Conservation (phyloP, 2,329 filamentous ascomycete genomes). For the Sclerotinia spermophila region DNA sequence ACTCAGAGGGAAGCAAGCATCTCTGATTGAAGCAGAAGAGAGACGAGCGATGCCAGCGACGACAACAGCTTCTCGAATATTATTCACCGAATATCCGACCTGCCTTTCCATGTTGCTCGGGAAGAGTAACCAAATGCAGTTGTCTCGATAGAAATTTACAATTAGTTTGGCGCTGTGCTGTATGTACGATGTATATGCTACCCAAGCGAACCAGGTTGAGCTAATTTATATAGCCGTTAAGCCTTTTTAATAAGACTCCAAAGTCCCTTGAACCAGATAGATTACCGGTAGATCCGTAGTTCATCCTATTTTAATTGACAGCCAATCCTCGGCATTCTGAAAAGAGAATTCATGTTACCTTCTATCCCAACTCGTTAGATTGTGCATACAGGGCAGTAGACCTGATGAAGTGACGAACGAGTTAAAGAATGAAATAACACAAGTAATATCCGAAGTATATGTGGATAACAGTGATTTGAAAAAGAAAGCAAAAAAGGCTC, state of each 20-base stretch:
- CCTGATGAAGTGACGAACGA: background rate
- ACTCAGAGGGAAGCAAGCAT: background rate
- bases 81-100: background rate
- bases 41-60: background rate
- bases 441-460: background rate
- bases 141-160: background rate
- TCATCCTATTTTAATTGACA: background rate
- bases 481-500: background rate
- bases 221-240: background rate
- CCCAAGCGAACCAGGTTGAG: background rate
- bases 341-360: constrained; percentile 3
- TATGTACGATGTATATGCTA: background rate
- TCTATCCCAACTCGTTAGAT: background rate
- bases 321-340: background rate
- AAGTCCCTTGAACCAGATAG: background rate
- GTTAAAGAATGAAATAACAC: background rate
- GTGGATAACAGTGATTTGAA: background rate
- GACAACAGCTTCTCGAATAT: background rate
- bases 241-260: background rate
- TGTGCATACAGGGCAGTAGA: constrained; percentile 4
- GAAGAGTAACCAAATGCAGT: background rate
- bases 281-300: background rate
- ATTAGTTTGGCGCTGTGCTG: background rate
- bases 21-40: background rate
- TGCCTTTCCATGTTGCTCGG: background rate